Base-by-base conservation (phyloP, 1,284 basidiomycete species). In the Farysia itapuensis region DNA sequence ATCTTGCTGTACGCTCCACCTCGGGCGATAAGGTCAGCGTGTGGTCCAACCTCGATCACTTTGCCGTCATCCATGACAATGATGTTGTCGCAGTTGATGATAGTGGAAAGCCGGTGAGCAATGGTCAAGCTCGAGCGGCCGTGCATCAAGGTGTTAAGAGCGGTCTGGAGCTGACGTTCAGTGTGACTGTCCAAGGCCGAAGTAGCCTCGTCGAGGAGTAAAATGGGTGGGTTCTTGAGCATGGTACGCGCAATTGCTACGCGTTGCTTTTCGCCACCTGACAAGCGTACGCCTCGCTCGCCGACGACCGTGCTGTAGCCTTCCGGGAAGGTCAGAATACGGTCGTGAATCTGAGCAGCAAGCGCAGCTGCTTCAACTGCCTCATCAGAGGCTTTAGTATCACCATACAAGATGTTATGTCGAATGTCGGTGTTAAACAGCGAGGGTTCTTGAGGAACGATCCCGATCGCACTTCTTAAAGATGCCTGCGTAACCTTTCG, bases 161-260 rank as follows among this genome's bases (percentile, higher is more conserved):
- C 74, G 14, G 49, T 47, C 43, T 75, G 74, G 18, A 76, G 47
- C 34, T 58, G 58, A 23, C 68, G 64, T 51, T 76, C 74, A 12
- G 72, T 76, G 5, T 67, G 60, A 22, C 64, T 65, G 54, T 76
- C 74, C 5, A 76, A 58, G 13, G 74, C 85, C 84, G 12, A 86
- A 1, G 72, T 89, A 12, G 87, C 87, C 78, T 90, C 88, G 74
- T 92, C 90, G 37, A 92, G 75, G 13, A 92, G 80, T 30, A 93
- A 77, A 43, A 92, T 84, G 5, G 88, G 87, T 14, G 91, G 88
- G 70, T 87, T 87, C 78, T 93, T 93, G 43, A 89, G 78, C 36
- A 94, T 81, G 3, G 89, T 90, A 38, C 90, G 81, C 0, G 91
- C 90, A 67, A 95, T 86, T 11, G 90, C 87, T 11, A 91, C 87